Percentiles rank a stretch among this genome's conserved stretches.
phyloP scores from a whole-genome alignment of 2,329 filamentous ascomycete genomes.

The Ophioceras dolichostomum region DNA sequence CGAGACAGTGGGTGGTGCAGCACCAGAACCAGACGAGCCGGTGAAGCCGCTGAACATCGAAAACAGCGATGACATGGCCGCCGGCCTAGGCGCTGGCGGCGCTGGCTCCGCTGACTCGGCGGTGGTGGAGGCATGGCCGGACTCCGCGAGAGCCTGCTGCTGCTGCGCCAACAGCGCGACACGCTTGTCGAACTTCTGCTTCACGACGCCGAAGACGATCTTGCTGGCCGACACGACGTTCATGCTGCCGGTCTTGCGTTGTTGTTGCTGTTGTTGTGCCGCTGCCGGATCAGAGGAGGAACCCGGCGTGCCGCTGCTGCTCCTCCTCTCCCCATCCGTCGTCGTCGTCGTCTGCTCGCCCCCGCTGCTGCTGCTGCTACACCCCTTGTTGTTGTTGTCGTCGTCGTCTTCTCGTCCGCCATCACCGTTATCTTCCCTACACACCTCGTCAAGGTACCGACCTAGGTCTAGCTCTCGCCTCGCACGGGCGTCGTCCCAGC shows the following conservation, averaged over 20 bases:
- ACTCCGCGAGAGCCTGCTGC: conserved; percentile 1
- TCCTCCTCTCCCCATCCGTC: neutral
- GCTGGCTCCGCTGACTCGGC: too few species aligned
- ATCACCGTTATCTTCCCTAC: conserved; percentile 5
- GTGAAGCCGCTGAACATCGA: conserved; percentile 2
- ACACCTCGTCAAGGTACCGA: conserved; percentile 24
- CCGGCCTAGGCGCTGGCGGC: neutral
- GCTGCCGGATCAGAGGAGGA: too few species aligned
- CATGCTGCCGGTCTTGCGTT: conserved; percentile 8
- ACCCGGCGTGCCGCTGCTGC: too few species aligned
- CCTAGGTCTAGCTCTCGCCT: conserved; percentile 26
- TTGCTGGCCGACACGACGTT: conserved; percentile 32
- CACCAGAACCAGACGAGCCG: too few species aligned
- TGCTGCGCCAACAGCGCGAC: conserved; percentile 18
- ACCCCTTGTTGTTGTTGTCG: neutral
- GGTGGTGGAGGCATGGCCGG: too few species aligned
- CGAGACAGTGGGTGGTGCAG: too few species aligned
- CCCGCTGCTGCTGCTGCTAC: conserved; percentile 5
- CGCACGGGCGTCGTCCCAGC: conserved; percentile 23
- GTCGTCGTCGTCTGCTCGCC: conserved; percentile 3
- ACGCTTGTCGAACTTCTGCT: conserved; percentile 29
- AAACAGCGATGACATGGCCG: neutral
- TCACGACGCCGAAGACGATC: conserved; percentile 32
- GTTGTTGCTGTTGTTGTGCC: conserved; percentile 10
- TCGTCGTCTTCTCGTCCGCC: neutral